These are phyloP conservation scores for Cutaneotrichosporon sp. DNA, from an alignment of 1,284 basidiomycete species.

Conservation along the genomic window DNA sequence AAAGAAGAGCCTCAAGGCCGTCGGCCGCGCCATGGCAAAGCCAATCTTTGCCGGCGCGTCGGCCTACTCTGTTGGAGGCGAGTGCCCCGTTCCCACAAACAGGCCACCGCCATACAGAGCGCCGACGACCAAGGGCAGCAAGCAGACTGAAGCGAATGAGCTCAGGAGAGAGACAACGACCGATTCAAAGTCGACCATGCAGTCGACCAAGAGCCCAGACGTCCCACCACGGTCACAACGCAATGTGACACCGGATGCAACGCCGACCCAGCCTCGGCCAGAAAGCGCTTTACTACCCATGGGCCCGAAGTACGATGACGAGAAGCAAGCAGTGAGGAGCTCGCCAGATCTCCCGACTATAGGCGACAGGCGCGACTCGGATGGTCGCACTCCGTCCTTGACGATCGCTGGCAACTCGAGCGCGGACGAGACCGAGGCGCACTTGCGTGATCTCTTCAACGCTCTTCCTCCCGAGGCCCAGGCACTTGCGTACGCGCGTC, in stretches of 20 bases:
- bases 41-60: background rate
- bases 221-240: too few relatives aligned
- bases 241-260: too few relatives aligned
- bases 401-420: background rate
- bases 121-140: too few relatives aligned
- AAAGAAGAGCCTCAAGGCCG: background rate
- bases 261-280: background rate
- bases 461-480: constrained; percentile 11
- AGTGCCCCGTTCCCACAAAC: background rate
- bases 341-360: background rate
- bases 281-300: background rate
- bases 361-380: background rate
- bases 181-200: too few relatives aligned
- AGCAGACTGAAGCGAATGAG: too few relatives aligned
- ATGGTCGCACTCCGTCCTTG: background rate
- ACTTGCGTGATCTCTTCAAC: constrained; percentile 11
- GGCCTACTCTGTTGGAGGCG: background rate
- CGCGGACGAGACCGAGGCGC: background rate
- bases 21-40: background rate
- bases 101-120: too few relatives aligned
- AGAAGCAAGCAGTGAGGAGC: background rate
- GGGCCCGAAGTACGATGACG: background rate
- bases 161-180: too few relatives aligned
- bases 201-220: too few relatives aligned
- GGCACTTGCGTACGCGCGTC: constrained; percentile 6